A percentile compares a stretch with the other conserved stretches of the same genome.
Conservation (phyloP, 2,329 filamentous ascomycete species). For the Sporothrix phasma region DNA sequence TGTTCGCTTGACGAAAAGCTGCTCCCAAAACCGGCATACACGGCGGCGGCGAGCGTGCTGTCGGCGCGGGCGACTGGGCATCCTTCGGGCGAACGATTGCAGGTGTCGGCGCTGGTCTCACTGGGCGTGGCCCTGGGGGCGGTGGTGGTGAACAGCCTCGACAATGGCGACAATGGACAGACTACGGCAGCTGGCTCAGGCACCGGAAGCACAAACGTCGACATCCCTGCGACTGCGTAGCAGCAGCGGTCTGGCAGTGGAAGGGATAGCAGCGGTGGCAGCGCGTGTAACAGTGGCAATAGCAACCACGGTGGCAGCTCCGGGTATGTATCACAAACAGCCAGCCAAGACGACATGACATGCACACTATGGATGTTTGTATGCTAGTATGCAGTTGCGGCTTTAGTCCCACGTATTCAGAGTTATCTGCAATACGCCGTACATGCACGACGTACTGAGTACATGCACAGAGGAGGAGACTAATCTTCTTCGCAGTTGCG, state of each 20-base stretch:
- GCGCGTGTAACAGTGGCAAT: not conserved
- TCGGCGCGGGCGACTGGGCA: constrained; percentile 8
- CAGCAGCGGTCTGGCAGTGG: not conserved
- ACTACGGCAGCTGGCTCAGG: not conserved
- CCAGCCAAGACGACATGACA: not conserved
- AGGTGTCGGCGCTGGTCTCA: not conserved
- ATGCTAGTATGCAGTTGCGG: no score
- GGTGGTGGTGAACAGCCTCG: not conserved
- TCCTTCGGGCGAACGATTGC: constrained; percentile 3
- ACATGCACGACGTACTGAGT: no score
- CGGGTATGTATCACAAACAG: not conserved
- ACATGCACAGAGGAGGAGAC: no score
- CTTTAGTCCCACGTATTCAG: no score
- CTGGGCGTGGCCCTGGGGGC: not conserved
- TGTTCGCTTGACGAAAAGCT: constrained; percentile 31
- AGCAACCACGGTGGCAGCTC: not conserved
- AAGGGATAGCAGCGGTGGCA: not conserved
- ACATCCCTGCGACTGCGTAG: not conserved
- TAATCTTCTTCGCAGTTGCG: no score
- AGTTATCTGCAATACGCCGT: no score
- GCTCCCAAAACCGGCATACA: constrained; percentile 33
- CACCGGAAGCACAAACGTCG: not conserved
- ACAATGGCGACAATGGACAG: not conserved
- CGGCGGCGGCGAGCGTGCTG: constrained; percentile 25
- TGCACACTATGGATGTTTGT: not conserved